Base-by-base conservation (phyloP, 116 monocot genomes). In the Phalaenopsis hybrid region DNA sequence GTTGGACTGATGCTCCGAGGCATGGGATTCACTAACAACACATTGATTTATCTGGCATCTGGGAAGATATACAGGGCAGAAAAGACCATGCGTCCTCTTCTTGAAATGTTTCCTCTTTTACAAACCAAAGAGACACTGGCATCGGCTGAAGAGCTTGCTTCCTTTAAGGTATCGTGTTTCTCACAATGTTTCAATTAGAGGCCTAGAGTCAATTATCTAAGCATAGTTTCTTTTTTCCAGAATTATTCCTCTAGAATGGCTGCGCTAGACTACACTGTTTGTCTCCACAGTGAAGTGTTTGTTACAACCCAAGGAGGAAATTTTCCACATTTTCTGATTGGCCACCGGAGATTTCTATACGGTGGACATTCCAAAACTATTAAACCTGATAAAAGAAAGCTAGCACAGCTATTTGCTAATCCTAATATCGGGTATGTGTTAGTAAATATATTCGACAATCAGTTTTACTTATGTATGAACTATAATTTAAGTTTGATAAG, bases 271-370 rank as follows among this genome's bases (percentile, higher is more conserved):
- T 96, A 96, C 79, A 90, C 82, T 61, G 96, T 96, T 31, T 96
- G 93, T 74, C 91, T 96, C 81, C 89, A 90, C 46, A 90, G 96
- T 81, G 96, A 96, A 85, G 93, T 96, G 31, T 96, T 96, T 86
- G 90, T 96, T 82, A 93, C 92, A 23, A 96, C 96, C 18, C 96
- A 96, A 90, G 96, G 96, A 55, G 94, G 96, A 59, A 96, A 96
- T 67, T 96, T 96, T 73, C 93, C 96, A 65, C 96, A 96, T 61
- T 89, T 96, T 82, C 78, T 96, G 57, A 90, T 93, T 44, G 96
- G 96, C 41, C 96, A 96, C 78, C 90, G 96, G 81, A 87, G 96
- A 82, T 92, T 87, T 43, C 61, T 96, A 44, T 84, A 92, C 79
- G 90, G 83, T 80, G 96, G 93, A 1, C 96, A 96, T 86, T 89